These are phyloP conservation scores for Aureobasidium sp. DNA, from an alignment of 2,329 filamentous ascomycete species.

Conservation along the genomic window DNA sequence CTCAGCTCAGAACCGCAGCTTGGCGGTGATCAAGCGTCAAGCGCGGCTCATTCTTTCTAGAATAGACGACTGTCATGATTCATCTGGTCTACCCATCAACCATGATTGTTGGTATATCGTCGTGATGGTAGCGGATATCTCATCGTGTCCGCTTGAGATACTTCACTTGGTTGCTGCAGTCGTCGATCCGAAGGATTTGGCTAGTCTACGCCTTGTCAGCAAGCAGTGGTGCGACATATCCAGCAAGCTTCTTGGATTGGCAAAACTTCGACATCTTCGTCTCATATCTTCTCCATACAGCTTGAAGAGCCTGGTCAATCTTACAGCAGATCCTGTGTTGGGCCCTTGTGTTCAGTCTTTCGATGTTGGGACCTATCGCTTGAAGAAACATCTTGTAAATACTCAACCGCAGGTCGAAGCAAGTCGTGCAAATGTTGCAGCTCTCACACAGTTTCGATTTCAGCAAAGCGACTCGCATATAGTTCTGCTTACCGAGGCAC, in stretches of 20 bases:
- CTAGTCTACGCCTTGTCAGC: not conserved
- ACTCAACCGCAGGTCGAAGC: not conserved
- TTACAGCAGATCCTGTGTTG: not conserved
- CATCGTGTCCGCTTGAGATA: not conserved
- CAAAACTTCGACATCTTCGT: not conserved
- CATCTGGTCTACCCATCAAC: not conserved
- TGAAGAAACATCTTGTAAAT: conserved; percentile 1
- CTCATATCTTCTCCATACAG: conserved; percentile 1
- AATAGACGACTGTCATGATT: not conserved
- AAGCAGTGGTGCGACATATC: not conserved
- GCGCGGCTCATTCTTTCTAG: not conserved
- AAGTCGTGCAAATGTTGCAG: not conserved
- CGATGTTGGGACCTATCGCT: not conserved
- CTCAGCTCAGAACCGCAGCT: not conserved
- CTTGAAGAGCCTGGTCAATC: not conserved
- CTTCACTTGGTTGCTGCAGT: not conserved
- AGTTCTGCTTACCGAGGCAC: not conserved
- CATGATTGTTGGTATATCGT: not conserved
- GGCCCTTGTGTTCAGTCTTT: not conserved
- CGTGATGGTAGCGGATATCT: not conserved
- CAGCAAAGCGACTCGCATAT: not conserved
- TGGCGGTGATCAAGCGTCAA: not conserved
- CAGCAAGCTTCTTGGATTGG: not conserved
- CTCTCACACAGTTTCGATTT: not conserved
- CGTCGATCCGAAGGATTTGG: not conserved